Evolutionary conservation across 192 early-diverging fungal genomes (phyloP).

Genomic region (Dimargaris xerosporica): DNA sequence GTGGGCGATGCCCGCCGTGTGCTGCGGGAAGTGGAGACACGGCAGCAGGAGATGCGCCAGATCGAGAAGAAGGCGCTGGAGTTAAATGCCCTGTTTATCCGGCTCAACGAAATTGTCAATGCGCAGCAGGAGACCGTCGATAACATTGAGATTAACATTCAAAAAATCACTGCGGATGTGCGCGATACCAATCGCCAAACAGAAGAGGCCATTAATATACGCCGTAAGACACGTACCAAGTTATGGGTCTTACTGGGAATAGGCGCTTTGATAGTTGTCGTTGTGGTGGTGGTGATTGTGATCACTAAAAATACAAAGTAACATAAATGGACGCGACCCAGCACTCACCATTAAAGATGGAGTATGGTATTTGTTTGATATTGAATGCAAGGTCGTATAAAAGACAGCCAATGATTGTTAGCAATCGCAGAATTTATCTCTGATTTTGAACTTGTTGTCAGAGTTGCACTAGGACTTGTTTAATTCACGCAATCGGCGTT

Average conservation of each 20-base stretch:
- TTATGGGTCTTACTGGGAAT: conserved; percentile 27
- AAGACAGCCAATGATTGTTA: too few species aligned
- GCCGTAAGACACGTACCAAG: conserved; percentile 30
- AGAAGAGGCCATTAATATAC: conserved; percentile 25
- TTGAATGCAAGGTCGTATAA: too few species aligned
- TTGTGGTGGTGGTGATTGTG: too few species aligned
- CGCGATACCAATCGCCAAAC: conserved; percentile 23
- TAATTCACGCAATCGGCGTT: conserved; percentile 12
- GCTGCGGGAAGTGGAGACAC: conserved; percentile 27
- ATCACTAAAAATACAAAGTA: too few species aligned
- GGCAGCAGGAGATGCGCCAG: conserved; percentile 30
- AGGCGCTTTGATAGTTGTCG: too few species aligned
- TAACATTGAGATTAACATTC: conserved; percentile 25
- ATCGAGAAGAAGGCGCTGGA: conserved; percentile 27
- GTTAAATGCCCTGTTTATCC: conserved; percentile 28
- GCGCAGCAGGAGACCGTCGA: conserved; percentile 33
- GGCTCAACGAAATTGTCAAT: conserved; percentile 30
- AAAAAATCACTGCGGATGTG: conserved; percentile 23
- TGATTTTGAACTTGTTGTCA: too few species aligned
- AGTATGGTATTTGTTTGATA: too few species aligned
- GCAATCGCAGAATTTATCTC: too few species aligned
- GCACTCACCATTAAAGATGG: too few species aligned
- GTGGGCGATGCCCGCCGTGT: conserved; percentile 24
- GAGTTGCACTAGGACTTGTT: too few species aligned
- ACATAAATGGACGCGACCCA: too few species aligned